Evolutionary conservation across 2,329 filamentous ascomycete genomes (phyloP).

Genomic region (Gyromitra esculenta): DNA sequence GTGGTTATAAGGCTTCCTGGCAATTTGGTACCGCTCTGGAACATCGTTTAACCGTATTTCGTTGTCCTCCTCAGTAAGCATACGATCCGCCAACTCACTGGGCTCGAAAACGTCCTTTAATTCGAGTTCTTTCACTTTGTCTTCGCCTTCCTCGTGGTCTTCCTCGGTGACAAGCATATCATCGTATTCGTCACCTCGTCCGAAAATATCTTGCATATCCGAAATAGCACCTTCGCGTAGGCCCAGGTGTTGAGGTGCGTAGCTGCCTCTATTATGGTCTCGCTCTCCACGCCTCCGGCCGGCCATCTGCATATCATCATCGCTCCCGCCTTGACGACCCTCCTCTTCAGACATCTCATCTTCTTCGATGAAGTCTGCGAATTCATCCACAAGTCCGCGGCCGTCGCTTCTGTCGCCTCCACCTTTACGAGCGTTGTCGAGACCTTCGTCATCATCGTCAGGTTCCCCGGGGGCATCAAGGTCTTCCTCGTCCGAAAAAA

Average conservation of each 20-base stretch:
- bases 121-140: slow-evolving; percentile 81
- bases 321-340: slow-evolving; percentile 76
- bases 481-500: slow-evolving; percentile 95
- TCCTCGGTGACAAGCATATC: slow-evolving; percentile 73
- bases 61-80: slow-evolving; percentile 95
- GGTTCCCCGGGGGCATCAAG: slow-evolving; percentile 68
- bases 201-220: slow-evolving; percentile 96
- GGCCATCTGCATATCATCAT: slow-evolving; percentile 88
- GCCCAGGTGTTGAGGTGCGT: slow-evolving; percentile 74
- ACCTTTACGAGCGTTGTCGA: slow-evolving; percentile 40
- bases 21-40: slow-evolving; percentile 92
- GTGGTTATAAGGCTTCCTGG: slow-evolving; percentile 86
- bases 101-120: slow-evolving; percentile 99
- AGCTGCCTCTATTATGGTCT: slow-evolving; percentile 46
- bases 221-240: slow-evolving; percentile 92
- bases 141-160: slow-evolving; percentile 82
- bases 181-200: slow-evolving; percentile 92
- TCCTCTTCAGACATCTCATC: slow-evolving; percentile 86
- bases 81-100: slow-evolving; percentile 89
- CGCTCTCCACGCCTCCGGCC: slow-evolving; percentile 70
- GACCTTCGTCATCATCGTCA: slow-evolving; percentile 61
- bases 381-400: slow-evolving; percentile 71
- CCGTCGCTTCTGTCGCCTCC: slow-evolving; percentile 49
- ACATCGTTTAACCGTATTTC: slow-evolving; percentile 86
- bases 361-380: slow-evolving; percentile 96